phyloP scores from a whole-genome alignment of 2,329 filamentous ascomycete species.

The Neobulgaria alba region DNA sequence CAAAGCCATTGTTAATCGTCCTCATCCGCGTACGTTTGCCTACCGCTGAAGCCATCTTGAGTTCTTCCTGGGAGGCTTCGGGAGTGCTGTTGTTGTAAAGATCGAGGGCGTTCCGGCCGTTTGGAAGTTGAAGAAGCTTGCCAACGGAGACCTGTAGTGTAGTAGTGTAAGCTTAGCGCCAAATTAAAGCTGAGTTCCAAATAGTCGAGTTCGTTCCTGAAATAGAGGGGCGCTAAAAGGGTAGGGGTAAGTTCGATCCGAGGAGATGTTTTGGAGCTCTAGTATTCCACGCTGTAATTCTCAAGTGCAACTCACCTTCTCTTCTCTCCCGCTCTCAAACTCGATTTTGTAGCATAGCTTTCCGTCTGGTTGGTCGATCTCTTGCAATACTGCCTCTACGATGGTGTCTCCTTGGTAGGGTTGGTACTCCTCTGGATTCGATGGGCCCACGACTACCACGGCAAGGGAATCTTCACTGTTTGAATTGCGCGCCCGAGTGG shows the following conservation, averaged over 20 bases:
- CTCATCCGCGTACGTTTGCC: slow-evolving; percentile 20
- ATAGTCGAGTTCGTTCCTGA: no score
- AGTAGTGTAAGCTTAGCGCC: no score
- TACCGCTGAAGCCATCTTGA: slow-evolving; percentile 9
- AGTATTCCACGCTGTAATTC: no score
- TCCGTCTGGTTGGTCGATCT: slow-evolving; percentile 14
- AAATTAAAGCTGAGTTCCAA: no score
- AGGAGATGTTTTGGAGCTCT: no score
- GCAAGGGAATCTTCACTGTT: slow-evolving; percentile 13
- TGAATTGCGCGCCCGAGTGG: no score
- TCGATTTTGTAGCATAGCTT: slow-evolving; percentile 23
- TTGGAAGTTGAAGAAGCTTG: slow-evolving; percentile 35
- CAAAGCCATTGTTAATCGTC: slow-evolving; percentile 12
- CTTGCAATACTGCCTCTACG: slow-evolving; percentile 25
- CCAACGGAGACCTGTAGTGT: slow-evolving; percentile 37
- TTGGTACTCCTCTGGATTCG: slow-evolving; percentile 24
- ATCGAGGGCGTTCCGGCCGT: slow-evolving; percentile 38
- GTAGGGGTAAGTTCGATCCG: no score
- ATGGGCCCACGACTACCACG: slow-evolving; percentile 21
- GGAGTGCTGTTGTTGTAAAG: slow-evolving; percentile 28
- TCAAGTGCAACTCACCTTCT: slow-evolving; percentile 23
- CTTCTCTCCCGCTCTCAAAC: slow-evolving; percentile 27
- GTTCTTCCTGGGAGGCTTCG: slow-evolving; percentile 8
- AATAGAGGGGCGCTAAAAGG: no score
- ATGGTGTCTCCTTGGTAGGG: slow-evolving; percentile 21